Evolutionary conservation across 2,329 filamentous ascomycete species (phyloP).

Genomic region (Aspergillus sp.): DNA sequence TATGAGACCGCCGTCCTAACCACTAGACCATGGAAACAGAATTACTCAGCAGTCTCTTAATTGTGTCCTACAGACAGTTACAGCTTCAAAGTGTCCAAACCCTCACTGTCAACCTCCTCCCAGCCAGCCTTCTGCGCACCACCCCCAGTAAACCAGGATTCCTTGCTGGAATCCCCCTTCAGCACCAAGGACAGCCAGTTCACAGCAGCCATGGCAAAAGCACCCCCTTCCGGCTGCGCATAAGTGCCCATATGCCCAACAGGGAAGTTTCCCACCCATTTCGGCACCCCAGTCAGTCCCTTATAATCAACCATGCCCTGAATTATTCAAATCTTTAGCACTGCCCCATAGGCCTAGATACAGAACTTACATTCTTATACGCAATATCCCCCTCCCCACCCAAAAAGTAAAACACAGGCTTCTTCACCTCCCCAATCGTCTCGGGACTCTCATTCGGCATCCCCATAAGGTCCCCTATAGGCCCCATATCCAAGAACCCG

Average conservation of each 20-base stretch:
- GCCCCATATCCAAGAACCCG: conserved; percentile 1
- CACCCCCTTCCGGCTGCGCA: conserved; percentile 3
- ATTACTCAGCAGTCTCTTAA: too few relatives aligned
- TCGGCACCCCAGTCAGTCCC: conserved; percentile 1
- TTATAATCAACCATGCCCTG: conserved; percentile 10
- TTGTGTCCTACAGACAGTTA: too few relatives aligned
- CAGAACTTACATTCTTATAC: conserved; percentile 9
- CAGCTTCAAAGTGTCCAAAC: too few relatives aligned
- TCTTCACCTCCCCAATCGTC: conserved; percentile 5
- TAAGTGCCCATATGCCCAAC: conserved; percentile 12
- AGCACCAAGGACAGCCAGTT: conserved; percentile 10
- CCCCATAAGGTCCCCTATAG: background rate
- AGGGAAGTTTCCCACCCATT: conserved; percentile 13
- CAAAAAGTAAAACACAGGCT: conserved; percentile 14
- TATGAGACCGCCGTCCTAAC: conserved; percentile 17
- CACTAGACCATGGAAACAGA: conserved; percentile 15
- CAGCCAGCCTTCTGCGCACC: conserved; percentile 2
- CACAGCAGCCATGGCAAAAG: conserved; percentile 5
- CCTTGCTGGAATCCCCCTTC: background rate
- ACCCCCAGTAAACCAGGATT: background rate
- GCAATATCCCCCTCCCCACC: conserved; percentile 11
- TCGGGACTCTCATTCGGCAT: background rate
- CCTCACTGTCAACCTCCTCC: background rate
- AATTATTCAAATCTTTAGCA: background rate
- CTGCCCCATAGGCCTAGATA: background rate